Evolutionary conservation across 169 alveolate genomes (phyloP), one percentile per base, ranked within the genome.

Genomic region (Babesia ovata): DNA sequence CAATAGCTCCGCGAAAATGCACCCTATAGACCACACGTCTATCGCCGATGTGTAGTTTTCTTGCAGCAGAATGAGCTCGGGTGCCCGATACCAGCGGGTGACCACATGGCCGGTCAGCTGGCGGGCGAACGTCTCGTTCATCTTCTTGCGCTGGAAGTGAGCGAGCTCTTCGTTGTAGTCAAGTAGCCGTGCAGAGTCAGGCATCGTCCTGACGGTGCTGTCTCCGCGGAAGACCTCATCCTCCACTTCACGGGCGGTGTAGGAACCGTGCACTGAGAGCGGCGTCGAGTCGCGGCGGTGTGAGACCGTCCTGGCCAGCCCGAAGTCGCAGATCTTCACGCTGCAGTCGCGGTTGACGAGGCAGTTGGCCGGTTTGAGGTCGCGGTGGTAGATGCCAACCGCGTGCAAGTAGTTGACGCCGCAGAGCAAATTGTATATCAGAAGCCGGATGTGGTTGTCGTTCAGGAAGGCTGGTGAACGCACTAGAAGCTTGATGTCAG

Each of bases 71-170:
- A 98, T 97, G 29, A 97, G 92, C 91, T 98, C 99, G n/a, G 99
- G 99, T 4, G 99, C 99, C 46, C 99, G 85, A 77, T 98, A 98
- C 99, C 99, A 98, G 70, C 99, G 92, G 12, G 99, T 96, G 19
- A 97, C 99, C 26, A 97, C 99, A 77, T 97, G 99, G n/a, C 98
- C 98, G 21, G 99, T 96, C 71, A 98, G 91, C 75, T 96, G 99
- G 75, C 98, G 84, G 69, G 95, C 95, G 62, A 92, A 71, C 84
- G 87, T 85, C 63, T 86, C 86, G 49, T 84, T 84, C 66, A 86
- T 88, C 17, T 46, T 14, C 50, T 58, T 71, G 19, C 61, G 36
- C 50, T 71, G 69, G 70, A 58, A 56, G 70, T 67, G 57, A 2
- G 76, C 76, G n/a, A 67, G 17, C 65, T 67, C 76, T 56, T 67